Evolutionary conservation across 1,284 basidiomycete genomes (phyloP).

Genomic region (Anthracocystis walkeri): DNA sequence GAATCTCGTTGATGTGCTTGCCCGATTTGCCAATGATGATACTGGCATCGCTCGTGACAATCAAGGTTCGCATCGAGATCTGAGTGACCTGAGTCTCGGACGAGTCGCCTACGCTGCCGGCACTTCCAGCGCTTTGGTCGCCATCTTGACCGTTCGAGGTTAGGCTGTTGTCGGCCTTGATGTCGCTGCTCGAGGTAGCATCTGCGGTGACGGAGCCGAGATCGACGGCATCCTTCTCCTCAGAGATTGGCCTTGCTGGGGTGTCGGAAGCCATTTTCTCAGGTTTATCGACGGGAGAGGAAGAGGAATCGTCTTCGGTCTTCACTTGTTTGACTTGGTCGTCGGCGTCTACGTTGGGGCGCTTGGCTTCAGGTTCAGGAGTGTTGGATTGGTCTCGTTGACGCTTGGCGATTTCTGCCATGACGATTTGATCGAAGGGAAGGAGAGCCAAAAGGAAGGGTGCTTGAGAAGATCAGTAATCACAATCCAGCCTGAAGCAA

Average conservation of each 20-base stretch:
- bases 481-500: conserved; percentile 31
- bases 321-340: conserved; percentile 11
- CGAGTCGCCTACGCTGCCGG: conserved; percentile 42
- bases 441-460: conserved; percentile 25
- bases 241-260: conserved; percentile 27
- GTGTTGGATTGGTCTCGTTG: conserved; percentile 52
- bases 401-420: conserved; percentile 61
- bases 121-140: conserved; percentile 35
- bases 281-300: conserved; percentile 7
- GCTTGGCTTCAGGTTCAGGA: conserved; percentile 53
- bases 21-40: conserved; percentile 99
- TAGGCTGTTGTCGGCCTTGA: conserved; percentile 37
- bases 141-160: conserved; percentile 39
- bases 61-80: conserved; percentile 74
- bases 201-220: conserved; percentile 50
- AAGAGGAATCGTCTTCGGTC: conserved; percentile 15
- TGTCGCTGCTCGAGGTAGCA: conserved; percentile 35
- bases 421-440: conserved; percentile 29
- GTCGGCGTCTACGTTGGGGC: conserved; percentile 45
- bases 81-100: conserved; percentile 49
- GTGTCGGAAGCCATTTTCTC: conserved; percentile 43
- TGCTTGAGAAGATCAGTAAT: conserved; percentile 45
- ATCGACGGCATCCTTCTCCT: conserved; percentile 57
- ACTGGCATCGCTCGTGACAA: conserved; percentile 98
- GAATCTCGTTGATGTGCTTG: conserved; percentile 96